A percentile compares a stretch with the other conserved stretches of the same genome.
Conservation (phyloP, 2,329 filamentous ascomycete genomes). For the Aulographum hederae region DNA sequence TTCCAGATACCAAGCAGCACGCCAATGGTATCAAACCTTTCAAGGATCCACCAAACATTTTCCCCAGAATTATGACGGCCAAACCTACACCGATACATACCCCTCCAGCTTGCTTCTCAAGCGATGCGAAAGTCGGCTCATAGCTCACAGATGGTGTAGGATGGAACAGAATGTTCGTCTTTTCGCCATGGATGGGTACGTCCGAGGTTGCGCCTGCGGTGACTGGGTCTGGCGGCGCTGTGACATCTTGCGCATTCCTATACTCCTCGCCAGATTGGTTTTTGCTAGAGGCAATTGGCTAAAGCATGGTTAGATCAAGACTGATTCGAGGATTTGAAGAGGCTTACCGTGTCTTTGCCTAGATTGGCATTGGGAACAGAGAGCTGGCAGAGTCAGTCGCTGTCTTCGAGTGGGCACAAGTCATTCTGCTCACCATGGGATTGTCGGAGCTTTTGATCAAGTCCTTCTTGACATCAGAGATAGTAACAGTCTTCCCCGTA, state of each 20-base stretch:
- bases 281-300: slow-evolving; percentile 50
- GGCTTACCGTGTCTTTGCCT: slow-evolving; percentile 44
- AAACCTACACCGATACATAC: slow-evolving; percentile 54
- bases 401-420: neutral
- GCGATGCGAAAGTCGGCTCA: slow-evolving; percentile 63
- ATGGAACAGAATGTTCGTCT: slow-evolving; percentile 91
- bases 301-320: slow-evolving; percentile 3
- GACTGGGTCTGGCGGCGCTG: slow-evolving; percentile 75
- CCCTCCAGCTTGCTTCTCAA: slow-evolving; percentile 58
- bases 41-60: slow-evolving; percentile 59
- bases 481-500: slow-evolving; percentile 69
- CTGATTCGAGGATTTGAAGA: neutral
- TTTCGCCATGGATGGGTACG: slow-evolving; percentile 88
- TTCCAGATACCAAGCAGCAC: slow-evolving; percentile 52
- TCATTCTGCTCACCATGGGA: slow-evolving; percentile 36
- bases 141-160: slow-evolving; percentile 81
- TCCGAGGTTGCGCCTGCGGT: slow-evolving; percentile 71
- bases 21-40: slow-evolving; percentile 60
- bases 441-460: slow-evolving; percentile 54
- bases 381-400: slow-evolving; percentile 30
- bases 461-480: slow-evolving; percentile 60
- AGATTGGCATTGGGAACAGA: slow-evolving; percentile 84
- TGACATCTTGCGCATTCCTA: slow-evolving; percentile 69
- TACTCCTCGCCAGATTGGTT: slow-evolving; percentile 64
- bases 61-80: slow-evolving; percentile 59